Percentiles rank a stretch among this genome's conserved stretches.
Evolutionary conservation across 306 rosid genomes (phyloP).

Genomic region (Gastrolobium bilobum): DNA sequence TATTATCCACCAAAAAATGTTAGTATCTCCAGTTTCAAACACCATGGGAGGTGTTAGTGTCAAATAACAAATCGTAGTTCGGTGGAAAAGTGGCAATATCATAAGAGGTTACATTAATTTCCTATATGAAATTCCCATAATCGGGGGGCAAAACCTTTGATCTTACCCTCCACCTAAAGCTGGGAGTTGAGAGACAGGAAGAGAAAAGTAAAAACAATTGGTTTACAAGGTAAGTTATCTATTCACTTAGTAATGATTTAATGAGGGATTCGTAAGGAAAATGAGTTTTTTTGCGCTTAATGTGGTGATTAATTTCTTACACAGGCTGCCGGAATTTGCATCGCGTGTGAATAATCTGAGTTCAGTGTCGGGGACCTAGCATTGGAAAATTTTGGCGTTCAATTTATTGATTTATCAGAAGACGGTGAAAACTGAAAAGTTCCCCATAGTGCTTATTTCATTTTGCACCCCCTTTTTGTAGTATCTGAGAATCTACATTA

Average conservation of each 20-base stretch:
- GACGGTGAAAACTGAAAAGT: conserved; percentile 18
- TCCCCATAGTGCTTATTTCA: neutral
- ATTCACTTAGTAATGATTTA: neutral
- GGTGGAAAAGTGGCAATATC: conserved; percentile 13
- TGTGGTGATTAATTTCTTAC: conserved; percentile 13
- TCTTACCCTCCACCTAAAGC: neutral
- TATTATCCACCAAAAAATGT: too few species aligned
- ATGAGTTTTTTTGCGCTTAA: neutral
- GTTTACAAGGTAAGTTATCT: neutral
- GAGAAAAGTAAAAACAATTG: conserved; percentile 5
- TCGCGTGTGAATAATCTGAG: conserved; percentile 22
- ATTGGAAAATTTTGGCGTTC: conserved; percentile 4
- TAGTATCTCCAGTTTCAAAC: too few species aligned
- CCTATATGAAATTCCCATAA: neutral
- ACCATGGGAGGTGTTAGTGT: too few species aligned
- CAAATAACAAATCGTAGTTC: neutral
- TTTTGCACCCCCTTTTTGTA: neutral
- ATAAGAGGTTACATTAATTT: too few species aligned
- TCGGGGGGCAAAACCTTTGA: neutral
- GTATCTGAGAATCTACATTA: neutral
- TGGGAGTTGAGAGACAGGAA: neutral
- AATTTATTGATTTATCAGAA: conserved; percentile 34
- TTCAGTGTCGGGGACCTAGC: conserved; percentile 6
- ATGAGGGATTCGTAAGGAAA: neutral
- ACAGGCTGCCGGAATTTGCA: conserved; percentile 30